Conservation (phyloP, 768 basidiomycete species). For the Tricholoma matsutake region DNA sequence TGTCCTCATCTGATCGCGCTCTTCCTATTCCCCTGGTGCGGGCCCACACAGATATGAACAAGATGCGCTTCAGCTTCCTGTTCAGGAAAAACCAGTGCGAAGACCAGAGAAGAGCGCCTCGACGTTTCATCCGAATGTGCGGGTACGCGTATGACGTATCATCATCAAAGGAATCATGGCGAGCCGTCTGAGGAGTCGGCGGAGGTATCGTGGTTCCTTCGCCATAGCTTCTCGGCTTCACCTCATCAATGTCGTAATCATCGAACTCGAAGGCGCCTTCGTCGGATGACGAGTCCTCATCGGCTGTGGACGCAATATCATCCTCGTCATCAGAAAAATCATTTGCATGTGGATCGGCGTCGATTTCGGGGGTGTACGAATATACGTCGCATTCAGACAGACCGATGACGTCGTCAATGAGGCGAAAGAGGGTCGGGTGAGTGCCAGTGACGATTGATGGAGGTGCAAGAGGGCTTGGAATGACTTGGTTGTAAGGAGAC, state of each 20-base stretch:
- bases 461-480: conserved; percentile 64
- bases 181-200: conserved; percentile 37
- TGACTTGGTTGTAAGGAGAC: conserved; percentile 57
- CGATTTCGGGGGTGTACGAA: conserved; percentile 89
- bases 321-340: conserved; percentile 80
- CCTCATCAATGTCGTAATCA: conserved; percentile 72
- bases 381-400: conserved; percentile 93
- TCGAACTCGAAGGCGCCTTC: conserved; percentile 77
- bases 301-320: conserved; percentile 60
- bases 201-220: conserved; percentile 37
- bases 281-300: conserved; percentile 72
- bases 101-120: conserved; percentile 89
- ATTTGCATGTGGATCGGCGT: conserved; percentile 90
- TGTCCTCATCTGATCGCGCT: conserved; percentile 50
- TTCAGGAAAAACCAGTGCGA: conserved; percentile 98
- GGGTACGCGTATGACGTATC: conserved; percentile 33
- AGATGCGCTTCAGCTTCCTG: conserved; percentile 84
- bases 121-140: conserved; percentile 52
- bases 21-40: conserved; percentile 59
- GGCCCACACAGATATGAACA: conserved; percentile 93
- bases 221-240: conserved; percentile 36
- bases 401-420: conserved; percentile 87
- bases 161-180: conserved; percentile 38
- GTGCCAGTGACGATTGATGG: conserved; percentile 77
- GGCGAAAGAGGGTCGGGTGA: conserved; percentile 83